These are phyloP conservation scores for Hericium alpestre DNA, from an alignment of 768 basidiomycete genomes.

Conservation along the genomic window DNA sequence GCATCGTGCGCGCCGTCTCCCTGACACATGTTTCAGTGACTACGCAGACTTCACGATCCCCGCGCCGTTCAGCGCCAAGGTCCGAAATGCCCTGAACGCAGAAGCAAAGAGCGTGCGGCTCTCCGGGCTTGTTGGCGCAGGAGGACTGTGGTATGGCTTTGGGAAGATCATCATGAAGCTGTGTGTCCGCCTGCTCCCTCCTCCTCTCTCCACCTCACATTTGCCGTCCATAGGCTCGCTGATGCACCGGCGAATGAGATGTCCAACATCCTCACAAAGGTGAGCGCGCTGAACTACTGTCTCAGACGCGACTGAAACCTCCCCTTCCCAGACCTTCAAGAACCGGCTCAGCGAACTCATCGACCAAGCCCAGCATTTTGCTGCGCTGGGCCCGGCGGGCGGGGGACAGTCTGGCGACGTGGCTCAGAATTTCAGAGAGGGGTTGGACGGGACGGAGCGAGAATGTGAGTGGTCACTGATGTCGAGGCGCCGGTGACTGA, in stretches of 20 bases:
- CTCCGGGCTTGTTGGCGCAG: constrained; percentile 73
- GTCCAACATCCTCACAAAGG: constrained; percentile 61
- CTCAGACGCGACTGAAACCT: neutral
- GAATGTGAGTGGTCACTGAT: constrained; percentile 55
- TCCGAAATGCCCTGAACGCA: constrained; percentile 80
- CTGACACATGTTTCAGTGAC: constrained; percentile 39
- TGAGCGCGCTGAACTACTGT: constrained; percentile 15
- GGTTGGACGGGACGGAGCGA: constrained; percentile 85
- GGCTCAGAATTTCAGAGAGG: constrained; percentile 77
- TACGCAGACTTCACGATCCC: constrained; percentile 88
- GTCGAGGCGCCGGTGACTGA: constrained; percentile 1
- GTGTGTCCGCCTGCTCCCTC: constrained; percentile 29
- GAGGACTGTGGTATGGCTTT: constrained; percentile 88
- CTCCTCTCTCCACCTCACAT: neutral
- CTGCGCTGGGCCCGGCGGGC: constrained; percentile 49
- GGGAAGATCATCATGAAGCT: constrained; percentile 79
- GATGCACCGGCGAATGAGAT: constrained; percentile 66
- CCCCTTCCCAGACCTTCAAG: constrained; percentile 52
- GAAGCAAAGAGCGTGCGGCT: constrained; percentile 80
- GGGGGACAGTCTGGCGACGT: constrained; percentile 41
- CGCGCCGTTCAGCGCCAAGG: constrained; percentile 60
- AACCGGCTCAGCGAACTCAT: constrained; percentile 67
- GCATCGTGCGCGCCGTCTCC: neutral
- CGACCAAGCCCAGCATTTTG: constrained; percentile 87
- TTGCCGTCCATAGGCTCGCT: constrained; percentile 42